Conservation (phyloP, 331 rosid species). For the Rosa hybrid region DNA sequence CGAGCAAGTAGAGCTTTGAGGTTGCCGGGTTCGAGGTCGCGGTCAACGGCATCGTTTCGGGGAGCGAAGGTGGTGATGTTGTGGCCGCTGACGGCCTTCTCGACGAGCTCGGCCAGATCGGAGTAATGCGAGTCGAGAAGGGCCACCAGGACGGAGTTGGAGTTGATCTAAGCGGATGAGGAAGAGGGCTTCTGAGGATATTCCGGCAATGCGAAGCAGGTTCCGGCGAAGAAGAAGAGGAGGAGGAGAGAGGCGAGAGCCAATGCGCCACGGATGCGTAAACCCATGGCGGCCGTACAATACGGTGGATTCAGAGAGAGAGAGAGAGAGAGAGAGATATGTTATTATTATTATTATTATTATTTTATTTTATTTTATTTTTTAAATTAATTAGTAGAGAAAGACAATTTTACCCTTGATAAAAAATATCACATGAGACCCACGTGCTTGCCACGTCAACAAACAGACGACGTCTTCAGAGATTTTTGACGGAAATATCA, state of each 20-base stretch:
- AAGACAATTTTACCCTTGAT: too few relatives aligned
- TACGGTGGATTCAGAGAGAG: constrained; percentile 35
- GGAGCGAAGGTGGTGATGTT: constrained; percentile 91
- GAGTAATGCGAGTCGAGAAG: constrained; percentile 93
- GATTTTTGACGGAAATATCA: too few relatives aligned
- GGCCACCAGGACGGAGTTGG: constrained; percentile 89
- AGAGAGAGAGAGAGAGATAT: too few relatives aligned
- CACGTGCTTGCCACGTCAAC: too few relatives aligned
- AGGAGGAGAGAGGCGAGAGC: constrained; percentile 15
- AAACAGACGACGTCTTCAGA: too few relatives aligned
- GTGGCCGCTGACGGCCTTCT: constrained; percentile 70
- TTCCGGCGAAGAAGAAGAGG: neutral
- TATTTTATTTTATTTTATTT: too few relatives aligned
- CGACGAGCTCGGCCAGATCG: constrained; percentile 82
- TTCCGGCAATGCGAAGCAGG: constrained; percentile 43
- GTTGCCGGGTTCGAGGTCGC: constrained; percentile 69
- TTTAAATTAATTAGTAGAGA: too few relatives aligned
- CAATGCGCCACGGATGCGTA: constrained; percentile 34
- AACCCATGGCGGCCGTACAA: constrained; percentile 55
- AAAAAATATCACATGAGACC: too few relatives aligned
- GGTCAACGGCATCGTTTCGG: constrained; percentile 67
- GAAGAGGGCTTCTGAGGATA: constrained; percentile 20
- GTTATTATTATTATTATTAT: too few relatives aligned
- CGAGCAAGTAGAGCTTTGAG: constrained; percentile 80
- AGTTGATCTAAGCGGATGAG: constrained; percentile 54